phyloP scores from a whole-genome alignment of 2,329 filamentous ascomycete species.

The Penicillium sp. region DNA sequence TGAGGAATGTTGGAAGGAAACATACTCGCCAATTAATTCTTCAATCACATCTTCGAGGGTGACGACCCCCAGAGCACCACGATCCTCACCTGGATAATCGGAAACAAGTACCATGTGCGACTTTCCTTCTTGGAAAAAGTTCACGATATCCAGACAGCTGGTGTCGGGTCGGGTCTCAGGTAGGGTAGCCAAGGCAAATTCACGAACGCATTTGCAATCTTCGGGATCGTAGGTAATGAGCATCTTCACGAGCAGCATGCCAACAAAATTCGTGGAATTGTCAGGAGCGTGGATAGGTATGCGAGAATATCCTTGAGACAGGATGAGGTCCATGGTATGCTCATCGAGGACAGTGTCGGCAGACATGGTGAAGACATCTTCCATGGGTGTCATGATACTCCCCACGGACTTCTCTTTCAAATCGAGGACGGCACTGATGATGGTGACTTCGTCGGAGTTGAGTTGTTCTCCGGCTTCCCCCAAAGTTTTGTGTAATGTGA shows the following conservation, averaged over 20 bases:
- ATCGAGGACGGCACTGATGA: constrained; percentile 94
- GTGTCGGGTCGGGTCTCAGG: constrained; percentile 94
- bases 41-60: constrained; percentile 98
- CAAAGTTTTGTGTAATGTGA: constrained; percentile 87
- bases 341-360: constrained; percentile 90
- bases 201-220: constrained; percentile 76
- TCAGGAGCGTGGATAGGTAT: constrained; percentile 90
- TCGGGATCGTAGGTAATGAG: constrained; percentile 98
- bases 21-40: constrained; percentile 93
- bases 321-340: constrained; percentile 85
- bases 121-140: constrained; percentile 99
- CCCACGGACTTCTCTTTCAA: constrained; percentile 94
- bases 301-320: constrained; percentile 89
- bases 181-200: constrained; percentile 87
- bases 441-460: constrained; percentile 96
- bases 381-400: constrained; percentile 97
- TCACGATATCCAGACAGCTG: constrained; percentile 95
- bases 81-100: constrained; percentile 80
- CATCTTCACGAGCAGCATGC: constrained; percentile 97
- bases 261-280: constrained; percentile 81
- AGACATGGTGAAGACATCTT: constrained; percentile 95
- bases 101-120: constrained; percentile 98
- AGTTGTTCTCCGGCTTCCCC: constrained; percentile 79
- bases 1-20: constrained; percentile 21
- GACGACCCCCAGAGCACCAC: constrained; percentile 86